Base-by-base conservation (phyloP, 2,329 filamentous ascomycete genomes). In the Trichoderma brevicompactum region DNA sequence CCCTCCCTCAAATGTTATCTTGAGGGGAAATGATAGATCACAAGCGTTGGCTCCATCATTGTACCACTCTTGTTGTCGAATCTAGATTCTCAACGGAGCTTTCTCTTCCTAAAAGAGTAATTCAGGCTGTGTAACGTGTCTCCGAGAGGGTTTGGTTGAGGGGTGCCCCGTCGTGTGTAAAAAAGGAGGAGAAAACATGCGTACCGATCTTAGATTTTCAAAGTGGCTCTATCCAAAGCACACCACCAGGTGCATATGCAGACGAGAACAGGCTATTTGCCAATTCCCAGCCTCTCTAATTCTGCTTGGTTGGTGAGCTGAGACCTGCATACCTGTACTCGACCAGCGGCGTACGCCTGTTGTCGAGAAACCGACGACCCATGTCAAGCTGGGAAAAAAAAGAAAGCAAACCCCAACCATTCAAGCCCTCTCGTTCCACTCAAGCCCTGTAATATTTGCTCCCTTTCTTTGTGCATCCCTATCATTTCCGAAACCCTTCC, bases 121-220 rank as follows among this genome's bases (percentile, higher is more conserved):
- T 52, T 4, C 2, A 28, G 9, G 44, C 34, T 17, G 48, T 28
- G 40, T 46, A 41, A 28, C n/a, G 19, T 17, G 36, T 10, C 15
- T 34, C 7, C 23, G 23, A 28, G 23, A 5, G 23, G 49, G 32
- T 52, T 34, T 61, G 23, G n/a, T 15, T 19, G n/a, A 34, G 12
- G 7, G 40, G 44, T 50, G 10, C 10, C 6, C n/a, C 13, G 34
- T 23, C 23, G n/a, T 8, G 38, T 43, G 28, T 13, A 7, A 56
- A n/a, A 19, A 43, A n/a, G 38, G 32, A 38, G 23, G n/a, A 34
- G 40, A 38, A 41, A 61, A 34, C 10, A 52, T 34, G 32, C 28
- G 5, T 7, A 36, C 46, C 28, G 58, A 61, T 61, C 15, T 61
- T 36, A 52, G 58, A 61, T 52, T 36, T 36, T 19, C 12, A 10